Evolutionary conservation across 2,329 filamentous ascomycete genomes (phyloP), one percentile per base, ranked within the genome.

Genomic region (Arachnomyces sp.): DNA sequence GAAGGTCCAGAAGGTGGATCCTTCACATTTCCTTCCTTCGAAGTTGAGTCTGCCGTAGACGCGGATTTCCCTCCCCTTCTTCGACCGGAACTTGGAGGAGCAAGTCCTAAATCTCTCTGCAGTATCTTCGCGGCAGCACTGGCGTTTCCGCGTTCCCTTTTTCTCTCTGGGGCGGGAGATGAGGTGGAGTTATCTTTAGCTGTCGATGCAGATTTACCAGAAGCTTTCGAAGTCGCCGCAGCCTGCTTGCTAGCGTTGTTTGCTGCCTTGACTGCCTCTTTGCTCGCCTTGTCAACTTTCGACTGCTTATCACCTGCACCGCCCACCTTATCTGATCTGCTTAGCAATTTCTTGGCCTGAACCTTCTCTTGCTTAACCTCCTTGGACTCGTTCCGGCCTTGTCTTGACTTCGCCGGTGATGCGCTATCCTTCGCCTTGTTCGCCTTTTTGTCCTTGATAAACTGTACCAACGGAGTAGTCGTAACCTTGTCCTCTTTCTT

Each of bases 401-500:
- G 72, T 54, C 82, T 82, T 18, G 69, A 67, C 53, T 76, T 76
- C 7, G 53, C 45, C 14, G 53, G 47, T 38, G 52, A 50, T 35
- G 55, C 48, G 16, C 48, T 48, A 25, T 70, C 68, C 52, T 73
- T 74, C 25, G 73, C 73, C 55, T 78, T 79, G 58, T 79, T 86
- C 11, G 86, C 86, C 66, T 94, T 95, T 67, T 93, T 95, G 61
- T 95, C 89, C 49, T 84, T 84, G 28, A 95, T 73, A 49, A 82
- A 93, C 56, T 95, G 87, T 39, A 96, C 85, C 38, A 98, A 66
- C 0, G 92, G 92, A 0, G 92, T 96, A 1, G 82, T 89, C 16
- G 79, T 87, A 36, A 85, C 73, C 54, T 86, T 84, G 28, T 75
- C 72, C 46, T 66, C 64, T 44, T 71, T 72, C 47, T 72, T 72